These are phyloP conservation scores for Populus pruinosa DNA, from an alignment of 345 rosid species.

Conservation along the genomic window DNA sequence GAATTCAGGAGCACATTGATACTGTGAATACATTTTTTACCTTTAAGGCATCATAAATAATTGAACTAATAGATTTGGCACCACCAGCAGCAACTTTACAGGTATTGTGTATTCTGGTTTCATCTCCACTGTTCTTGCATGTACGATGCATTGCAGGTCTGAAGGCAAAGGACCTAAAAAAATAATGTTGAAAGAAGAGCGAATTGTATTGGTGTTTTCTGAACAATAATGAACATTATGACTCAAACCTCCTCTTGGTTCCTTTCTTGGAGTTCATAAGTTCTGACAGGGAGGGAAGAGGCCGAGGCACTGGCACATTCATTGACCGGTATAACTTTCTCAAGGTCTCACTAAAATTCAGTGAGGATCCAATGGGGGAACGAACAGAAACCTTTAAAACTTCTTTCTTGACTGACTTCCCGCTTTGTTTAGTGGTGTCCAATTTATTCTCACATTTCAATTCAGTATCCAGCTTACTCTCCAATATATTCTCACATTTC, in stretches of 20 bases:
- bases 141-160: not conserved
- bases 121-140: no score
- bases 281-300: slow-evolving; percentile 72
- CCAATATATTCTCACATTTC: slow-evolving; percentile 6
- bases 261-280: slow-evolving; percentile 54
- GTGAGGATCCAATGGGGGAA: slow-evolving; percentile 33
- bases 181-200: not conserved
- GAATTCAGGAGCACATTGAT: no score
- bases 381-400: slow-evolving; percentile 11
- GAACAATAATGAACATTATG: not conserved
- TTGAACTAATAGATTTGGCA: no score
- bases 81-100: no score
- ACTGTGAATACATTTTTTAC: no score
- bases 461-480: slow-evolving; percentile 3
- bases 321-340: slow-evolving; percentile 64
- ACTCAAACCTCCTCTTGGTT: slow-evolving; percentile 29
- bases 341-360: slow-evolving; percentile 43
- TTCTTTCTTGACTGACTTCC: slow-evolving; percentile 14
- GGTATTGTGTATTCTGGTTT: no score
- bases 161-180: not conserved
- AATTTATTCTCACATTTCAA: slow-evolving; percentile 6
- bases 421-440: not conserved
- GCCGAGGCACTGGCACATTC: slow-evolving; percentile 74
- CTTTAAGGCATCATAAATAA: no score
- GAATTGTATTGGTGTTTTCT: not conserved